Percentiles rank a stretch among this genome's conserved stretches.
phyloP scores from a whole-genome alignment of 1,284 basidiomycete species.

The Taiwanofungus camphoratus region DNA sequence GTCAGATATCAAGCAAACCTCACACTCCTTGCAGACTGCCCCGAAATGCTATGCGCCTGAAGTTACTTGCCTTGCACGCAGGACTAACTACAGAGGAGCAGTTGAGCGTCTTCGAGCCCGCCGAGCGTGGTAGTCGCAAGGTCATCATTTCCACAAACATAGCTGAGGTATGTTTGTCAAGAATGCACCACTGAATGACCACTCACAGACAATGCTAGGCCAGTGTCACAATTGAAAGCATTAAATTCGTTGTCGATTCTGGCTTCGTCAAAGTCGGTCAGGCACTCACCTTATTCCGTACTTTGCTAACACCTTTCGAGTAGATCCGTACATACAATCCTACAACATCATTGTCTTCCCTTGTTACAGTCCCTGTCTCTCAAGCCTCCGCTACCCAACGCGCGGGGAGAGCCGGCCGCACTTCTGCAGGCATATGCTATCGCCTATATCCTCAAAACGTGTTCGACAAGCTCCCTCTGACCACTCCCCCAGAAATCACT shows the following conservation, averaged over 20 bases:
- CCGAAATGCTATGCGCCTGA: conserved; percentile 49
- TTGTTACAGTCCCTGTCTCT: conserved; percentile 77
- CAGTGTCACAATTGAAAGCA: conserved; percentile 93
- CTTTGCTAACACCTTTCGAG: conserved; percentile 13
- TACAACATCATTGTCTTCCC: conserved; percentile 74
- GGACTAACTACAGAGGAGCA: conserved; percentile 87
- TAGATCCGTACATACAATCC: conserved; percentile 85
- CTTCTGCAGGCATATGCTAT: conserved; percentile 87
- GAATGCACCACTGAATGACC: no score
- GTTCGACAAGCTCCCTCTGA: conserved; percentile 53
- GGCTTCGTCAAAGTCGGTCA: conserved; percentile 86
- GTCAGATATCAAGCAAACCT: neutral
- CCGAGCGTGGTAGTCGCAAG: conserved; percentile 76
- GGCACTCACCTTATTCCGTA: neutral
- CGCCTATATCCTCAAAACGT: conserved; percentile 78
- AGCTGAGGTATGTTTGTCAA: conserved; percentile 67
- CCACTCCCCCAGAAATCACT: conserved; percentile 85
- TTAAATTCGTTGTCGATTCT: conserved; percentile 92
- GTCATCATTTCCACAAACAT: conserved; percentile 94
- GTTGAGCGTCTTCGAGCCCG: conserved; percentile 73
- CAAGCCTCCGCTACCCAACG: conserved; percentile 84
- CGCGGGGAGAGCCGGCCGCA: conserved; percentile 87
- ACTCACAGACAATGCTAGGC: conserved; percentile 45
- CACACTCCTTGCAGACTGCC: conserved; percentile 50
- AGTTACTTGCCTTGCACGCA: conserved; percentile 81